Percentiles rank a stretch among this genome's conserved stretches.
Conservation (phyloP, 2,329 filamentous ascomycete species). For the Botrytis galanthina region DNA sequence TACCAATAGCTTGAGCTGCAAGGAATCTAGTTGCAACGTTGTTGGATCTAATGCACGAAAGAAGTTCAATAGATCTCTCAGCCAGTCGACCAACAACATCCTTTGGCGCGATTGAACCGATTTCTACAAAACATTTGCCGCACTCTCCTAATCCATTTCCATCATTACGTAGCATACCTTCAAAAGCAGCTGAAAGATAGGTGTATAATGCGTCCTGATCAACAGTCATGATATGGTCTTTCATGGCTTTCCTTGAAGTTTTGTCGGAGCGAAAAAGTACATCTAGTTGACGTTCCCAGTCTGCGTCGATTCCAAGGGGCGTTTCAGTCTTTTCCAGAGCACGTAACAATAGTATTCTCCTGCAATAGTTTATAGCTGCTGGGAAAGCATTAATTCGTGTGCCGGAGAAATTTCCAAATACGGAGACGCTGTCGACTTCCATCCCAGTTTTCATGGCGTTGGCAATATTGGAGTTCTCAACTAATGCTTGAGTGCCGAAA, state of each 20-base stretch:
- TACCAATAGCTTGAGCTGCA: slow-evolving; percentile 70
- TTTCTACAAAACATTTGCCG: slow-evolving; percentile 52
- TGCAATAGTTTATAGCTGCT: slow-evolving; percentile 67
- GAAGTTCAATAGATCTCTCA: slow-evolving; percentile 50
- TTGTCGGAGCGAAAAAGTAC: slow-evolving; percentile 69
- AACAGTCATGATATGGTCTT: slow-evolving; percentile 48
- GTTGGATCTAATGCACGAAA: slow-evolving; percentile 66
- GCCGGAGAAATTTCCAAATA: slow-evolving; percentile 42
- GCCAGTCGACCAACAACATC: slow-evolving; percentile 51
- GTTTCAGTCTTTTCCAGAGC: slow-evolving; percentile 42
- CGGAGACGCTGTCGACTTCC: slow-evolving; percentile 42
- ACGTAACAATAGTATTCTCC: slow-evolving; percentile 58
- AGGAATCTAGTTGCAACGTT: slow-evolving; percentile 64
- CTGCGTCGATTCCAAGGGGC: slow-evolving; percentile 58
- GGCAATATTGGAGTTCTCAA: slow-evolving; percentile 35
- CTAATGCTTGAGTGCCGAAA: slow-evolving; percentile 44
- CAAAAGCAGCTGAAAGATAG: slow-evolving; percentile 55
- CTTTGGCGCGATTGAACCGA: slow-evolving; percentile 52
- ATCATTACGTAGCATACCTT: slow-evolving; percentile 51
- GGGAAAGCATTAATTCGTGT: slow-evolving; percentile 57
- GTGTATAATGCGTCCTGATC: slow-evolving; percentile 43
- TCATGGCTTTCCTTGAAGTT: slow-evolving; percentile 58
- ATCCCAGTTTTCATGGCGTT: slow-evolving; percentile 41
- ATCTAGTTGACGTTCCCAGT: slow-evolving; percentile 82
- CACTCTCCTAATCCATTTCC: slow-evolving; percentile 45